Evolutionary conservation across 768 basidiomycete species (phyloP).

Genomic region (Phaffia tasmanica): DNA sequence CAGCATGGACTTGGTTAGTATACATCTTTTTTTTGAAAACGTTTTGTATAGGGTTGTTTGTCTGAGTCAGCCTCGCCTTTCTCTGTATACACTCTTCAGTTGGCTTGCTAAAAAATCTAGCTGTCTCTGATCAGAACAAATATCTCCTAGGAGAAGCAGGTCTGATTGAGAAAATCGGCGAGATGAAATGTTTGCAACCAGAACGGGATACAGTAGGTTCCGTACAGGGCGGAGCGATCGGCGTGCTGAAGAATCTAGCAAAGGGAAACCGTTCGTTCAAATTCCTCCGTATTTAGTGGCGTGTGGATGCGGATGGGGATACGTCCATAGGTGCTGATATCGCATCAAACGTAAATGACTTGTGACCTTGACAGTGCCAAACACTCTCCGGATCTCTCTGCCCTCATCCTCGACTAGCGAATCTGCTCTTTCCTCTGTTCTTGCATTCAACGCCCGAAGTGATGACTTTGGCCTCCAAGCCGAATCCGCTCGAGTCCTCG

Average conservation of each 20-base stretch:
- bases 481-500: conserved; percentile 79
- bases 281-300: background rate
- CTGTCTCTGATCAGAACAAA: conserved; percentile 47
- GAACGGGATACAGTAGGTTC: conserved; percentile 72
- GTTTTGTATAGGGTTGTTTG: background rate
- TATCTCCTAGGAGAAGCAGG: conserved; percentile 50
- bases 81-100: conserved; percentile 33
- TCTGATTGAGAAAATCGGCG: conserved; percentile 50
- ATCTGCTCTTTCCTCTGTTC: conserved; percentile 44
- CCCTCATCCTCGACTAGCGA: conserved; percentile 35
- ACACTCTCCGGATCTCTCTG: conserved; percentile 47
- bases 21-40: background rate
- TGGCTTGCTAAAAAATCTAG: conserved; percentile 75
- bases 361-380: conserved; percentile 31
- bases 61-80: background rate
- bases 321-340: background rate
- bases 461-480: conserved; percentile 73
- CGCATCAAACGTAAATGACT: background rate
- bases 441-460: conserved; percentile 64
- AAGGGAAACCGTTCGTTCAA: conserved; percentile 53
- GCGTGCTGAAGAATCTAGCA: conserved; percentile 79
- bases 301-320: too few relatives aligned
- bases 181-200: conserved; percentile 59
- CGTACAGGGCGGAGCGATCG: conserved; percentile 77
- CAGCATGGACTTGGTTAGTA: conserved; percentile 62